Evolutionary conservation across 2,329 filamentous ascomycete species (phyloP), one percentile per base, ranked within the genome.

Genomic region (Verticillium albo-atrum): DNA sequence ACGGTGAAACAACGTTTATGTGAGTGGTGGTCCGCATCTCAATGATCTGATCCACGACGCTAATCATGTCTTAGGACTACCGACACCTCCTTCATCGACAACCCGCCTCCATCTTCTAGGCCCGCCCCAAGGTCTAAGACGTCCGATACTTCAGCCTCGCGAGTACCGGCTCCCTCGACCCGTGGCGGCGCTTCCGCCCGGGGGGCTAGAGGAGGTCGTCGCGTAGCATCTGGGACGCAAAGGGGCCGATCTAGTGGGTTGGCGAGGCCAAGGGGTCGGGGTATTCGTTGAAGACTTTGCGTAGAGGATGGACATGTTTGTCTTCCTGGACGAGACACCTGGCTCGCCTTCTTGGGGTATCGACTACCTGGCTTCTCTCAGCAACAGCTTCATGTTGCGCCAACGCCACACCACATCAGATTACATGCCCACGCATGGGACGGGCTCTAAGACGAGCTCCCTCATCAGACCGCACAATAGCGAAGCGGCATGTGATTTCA

Each of bases 51-150:
- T 17, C 4, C 4, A 30, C 51, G 37, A 28, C 14, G 10, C 42
- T 50, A 20, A 50, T 12, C 14, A 12, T 23, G 20, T 9, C 42
- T 25, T 65, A 94, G 90, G 82, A 97, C 93, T 26, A 96, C 91
- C 12, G 92, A 97, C 70, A 96, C 89, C 6, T 91, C 91, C 1
- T 97, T 97, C 69, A 86, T 97, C 59, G 92, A 97, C 34, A 91
- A 97, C 67, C 93, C 92, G 7, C 75, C 82, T 2, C 76, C 77
- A n/a, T 76, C 82, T 15, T 79, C 80, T 26, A 85, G 79, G 66
- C 71, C 80, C 27, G 75, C 76, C 5, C 72, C 77, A 7, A 82
- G 77, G 62, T 79, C 78, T 63, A 71, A 75, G 28, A 77, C 74
- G 6, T 72, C 80, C 6, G 77, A 71, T 54, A 56, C 69, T 9